A percentile compares a stretch with the other conserved stretches of the same genome.
phyloP scores from a whole-genome alignment of 2,329 filamentous ascomycete species.

The Neonectria hederae region DNA sequence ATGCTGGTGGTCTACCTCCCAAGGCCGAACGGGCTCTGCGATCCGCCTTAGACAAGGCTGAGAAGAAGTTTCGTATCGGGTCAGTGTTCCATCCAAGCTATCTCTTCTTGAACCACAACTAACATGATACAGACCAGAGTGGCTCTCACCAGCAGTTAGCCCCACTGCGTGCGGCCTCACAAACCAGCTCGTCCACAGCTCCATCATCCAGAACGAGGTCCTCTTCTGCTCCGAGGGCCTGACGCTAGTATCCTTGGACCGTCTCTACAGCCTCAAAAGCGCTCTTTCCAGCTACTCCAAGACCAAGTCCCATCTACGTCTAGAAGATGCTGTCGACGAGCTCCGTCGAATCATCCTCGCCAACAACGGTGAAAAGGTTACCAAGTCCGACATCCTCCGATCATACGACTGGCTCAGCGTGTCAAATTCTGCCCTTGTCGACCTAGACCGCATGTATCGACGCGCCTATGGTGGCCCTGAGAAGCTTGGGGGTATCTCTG shows the following conservation, averaged over 20 bases:
- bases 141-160: constrained; percentile 56
- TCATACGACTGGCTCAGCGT: constrained; percentile 68
- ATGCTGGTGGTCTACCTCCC: constrained; percentile 56
- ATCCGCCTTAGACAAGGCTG: constrained; percentile 61
- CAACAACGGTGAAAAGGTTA: constrained; percentile 59
- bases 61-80: constrained; percentile 56
- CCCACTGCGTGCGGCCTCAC: constrained; percentile 57
- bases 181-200: constrained; percentile 63
- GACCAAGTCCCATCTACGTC: constrained; percentile 53
- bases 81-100: constrained; percentile 32
- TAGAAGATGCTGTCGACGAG: constrained; percentile 71
- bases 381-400: constrained; percentile 60
- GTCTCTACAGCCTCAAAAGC: constrained; percentile 71
- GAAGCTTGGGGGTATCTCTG: constrained; percentile 57
- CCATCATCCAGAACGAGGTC: constrained; percentile 67
- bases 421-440: constrained; percentile 58
- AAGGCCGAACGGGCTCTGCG: constrained; percentile 60
- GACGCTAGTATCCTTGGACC: constrained; percentile 67
- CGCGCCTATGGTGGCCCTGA: constrained; percentile 63
- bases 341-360: constrained; percentile 67
- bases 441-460: constrained; percentile 66
- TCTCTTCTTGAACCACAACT: not conserved
- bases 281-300: constrained; percentile 67
- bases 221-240: constrained; percentile 69
- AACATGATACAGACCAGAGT: constrained; percentile 47